Evolutionary conservation across 1,284 basidiomycete species (phyloP), one percentile per base, ranked within the genome.

Genomic region (Austroboletus novae-zelandiae): DNA sequence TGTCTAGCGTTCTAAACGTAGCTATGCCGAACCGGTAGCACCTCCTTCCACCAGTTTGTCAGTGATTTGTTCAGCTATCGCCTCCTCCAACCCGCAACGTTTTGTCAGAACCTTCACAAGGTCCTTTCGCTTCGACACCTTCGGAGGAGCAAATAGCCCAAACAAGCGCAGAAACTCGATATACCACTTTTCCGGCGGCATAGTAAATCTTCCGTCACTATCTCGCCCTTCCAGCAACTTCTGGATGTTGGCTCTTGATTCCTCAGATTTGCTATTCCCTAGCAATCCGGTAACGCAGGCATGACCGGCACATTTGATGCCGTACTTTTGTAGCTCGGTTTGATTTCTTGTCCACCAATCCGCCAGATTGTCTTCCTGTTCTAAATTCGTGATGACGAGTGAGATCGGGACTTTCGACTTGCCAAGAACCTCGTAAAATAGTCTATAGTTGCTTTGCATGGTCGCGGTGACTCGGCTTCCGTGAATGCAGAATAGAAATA

Each of bases 401-500:
- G 69, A 66, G 51, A 72, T 61, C n/a, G 72, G 74, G 23, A 75
- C 67, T 8, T 51, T 35, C 9, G 57, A 55, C 23, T 57, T 55
- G 50, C 68, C 74, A 15, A 74, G 65, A 6, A 67, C 62, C 23
- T 66, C 61, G 13, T 56, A 61, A 52, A 76, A 74, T 35, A 74
- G 47, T 41, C 59, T 57, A 54, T 72, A 76, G 57, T 74, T 74
- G 53, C 59, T 59, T 43, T 69, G 63, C 40, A 59, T 53, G 4
- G 64, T 65, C 14, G 61, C 62, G 1, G 57, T 65, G 47, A 73
- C 62, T 30, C 72, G 60, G 18, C 64, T 57, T 14, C 64, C 70
- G 10, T 69, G 65, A 25, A 76, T 66, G 58, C 67, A 71, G 50
- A 71, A 73, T 1, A 76, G 57, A 3, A 74, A 57, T 7, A 76